Base-by-base conservation (phyloP, 2,329 filamentous ascomycete genomes). In the Venturiaceae sp. region DNA sequence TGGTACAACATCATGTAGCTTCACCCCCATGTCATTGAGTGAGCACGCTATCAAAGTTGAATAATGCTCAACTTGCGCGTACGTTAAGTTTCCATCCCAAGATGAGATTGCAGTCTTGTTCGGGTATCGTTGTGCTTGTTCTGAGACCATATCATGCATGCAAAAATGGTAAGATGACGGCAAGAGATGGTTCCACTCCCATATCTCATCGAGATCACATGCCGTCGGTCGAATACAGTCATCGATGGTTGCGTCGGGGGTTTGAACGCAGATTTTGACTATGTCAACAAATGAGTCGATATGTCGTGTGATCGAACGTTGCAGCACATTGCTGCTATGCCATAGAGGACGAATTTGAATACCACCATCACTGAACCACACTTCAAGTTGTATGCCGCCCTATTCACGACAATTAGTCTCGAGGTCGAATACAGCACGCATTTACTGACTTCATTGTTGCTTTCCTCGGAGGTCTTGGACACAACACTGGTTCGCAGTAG, bases 181-280 rank as follows among this genome's bases (percentile, higher is more conserved):
- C 2, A 80, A 61, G 2, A 68, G 60, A 30, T 74, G 66, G 50
- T 79, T 80, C 75, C 77, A 78, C 3, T 65, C 64, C 78, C 78
- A 80, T 46, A 80, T 57, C n/a, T 57, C 55, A 16, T 50, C 28
- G 14, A 58, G 28, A 50, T 58, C 57, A 39, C 57, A 16, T 44
- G n/a, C 3, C 7, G 46, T 58, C 4, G 57, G 57, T 23, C 47
- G 37, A 28, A 54, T 2, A 33, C 57, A 58, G n/a, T 58, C 47
- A 1, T 39, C n/a, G 44, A 64, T 60, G 5, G 36, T 59, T 5
- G 53, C 16, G 16, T 59, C 21, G 33, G 39, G 54, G 47, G 53
- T 56, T 16, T 26, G 36, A 26, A 63, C 52, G 33, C 58, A 39
- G 57, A 33, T 34, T 39, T 52, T 9, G 36, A 30, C 39, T 41